phyloP scores from a whole-genome alignment of 164 flowering plant genomes.

The Nelumbo lutea region DNA sequence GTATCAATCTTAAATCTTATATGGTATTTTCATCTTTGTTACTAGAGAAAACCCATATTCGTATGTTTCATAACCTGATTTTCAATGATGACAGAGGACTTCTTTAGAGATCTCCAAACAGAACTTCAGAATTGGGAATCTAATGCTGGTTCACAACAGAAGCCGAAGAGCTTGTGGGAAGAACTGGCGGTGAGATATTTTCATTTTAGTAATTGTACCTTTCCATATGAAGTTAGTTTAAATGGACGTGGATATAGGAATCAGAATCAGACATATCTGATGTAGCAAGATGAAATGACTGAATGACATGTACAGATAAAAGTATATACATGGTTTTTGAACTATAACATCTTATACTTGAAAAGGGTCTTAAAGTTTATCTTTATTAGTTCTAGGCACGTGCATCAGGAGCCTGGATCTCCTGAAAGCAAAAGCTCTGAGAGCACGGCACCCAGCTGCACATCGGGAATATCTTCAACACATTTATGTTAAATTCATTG shows the following conservation, averaged over 20 bases:
- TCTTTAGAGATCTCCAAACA: slow-evolving; percentile 78
- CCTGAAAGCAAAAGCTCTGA: too few species aligned
- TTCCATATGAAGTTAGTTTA: background rate
- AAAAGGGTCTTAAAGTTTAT: too few species aligned
- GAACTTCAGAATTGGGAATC: slow-evolving; percentile 89
- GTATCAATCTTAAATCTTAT: slow-evolving; percentile 12
- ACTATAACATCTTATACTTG: too few species aligned
- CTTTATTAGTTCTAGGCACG: too few species aligned
- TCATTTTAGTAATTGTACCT: background rate
- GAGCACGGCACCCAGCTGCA: too few species aligned
- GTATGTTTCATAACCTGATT: slow-evolving; percentile 9
- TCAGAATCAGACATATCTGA: too few species aligned
- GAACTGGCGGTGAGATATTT: slow-evolving; percentile 68
- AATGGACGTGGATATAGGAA: background rate
- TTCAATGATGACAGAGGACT: slow-evolving; percentile 55
- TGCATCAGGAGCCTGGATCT: too few species aligned
- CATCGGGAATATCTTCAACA: too few species aligned
- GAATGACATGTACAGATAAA: too few species aligned
- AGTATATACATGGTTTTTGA: too few species aligned
- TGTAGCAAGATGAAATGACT: too few species aligned
- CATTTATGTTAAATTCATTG: too few species aligned
- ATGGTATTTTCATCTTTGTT: slow-evolving; percentile 4
- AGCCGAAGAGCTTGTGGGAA: slow-evolving; percentile 94
- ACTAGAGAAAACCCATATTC: background rate
- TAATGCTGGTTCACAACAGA: slow-evolving; percentile 60